A percentile compares a stretch with the other conserved stretches of the same genome.
These are phyloP conservation scores for Lophium mytilinum DNA, from an alignment of 495 filamentous ascomycete species.

Conservation along the genomic window DNA sequence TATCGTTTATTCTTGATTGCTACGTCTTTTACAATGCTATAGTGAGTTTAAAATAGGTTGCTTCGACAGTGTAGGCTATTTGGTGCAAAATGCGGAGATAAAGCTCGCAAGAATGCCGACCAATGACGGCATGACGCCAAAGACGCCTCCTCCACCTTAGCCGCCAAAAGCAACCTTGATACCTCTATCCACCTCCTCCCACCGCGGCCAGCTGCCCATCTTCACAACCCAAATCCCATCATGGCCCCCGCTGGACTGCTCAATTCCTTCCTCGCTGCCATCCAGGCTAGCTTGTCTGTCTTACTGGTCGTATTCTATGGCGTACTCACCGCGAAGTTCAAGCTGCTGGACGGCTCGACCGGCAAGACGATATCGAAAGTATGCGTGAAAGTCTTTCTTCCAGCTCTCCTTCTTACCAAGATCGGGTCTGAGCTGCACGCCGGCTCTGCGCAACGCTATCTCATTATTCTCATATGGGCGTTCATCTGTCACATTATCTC, in stretches of 20 bases:
- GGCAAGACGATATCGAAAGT: constrained; percentile 54
- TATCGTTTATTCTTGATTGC: too few species aligned
- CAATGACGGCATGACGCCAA: too few species aligned
- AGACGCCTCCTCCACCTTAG: too few species aligned
- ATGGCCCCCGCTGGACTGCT: constrained; percentile 17
- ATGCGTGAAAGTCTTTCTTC: constrained; percentile 60
- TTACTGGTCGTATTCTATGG: constrained; percentile 58
- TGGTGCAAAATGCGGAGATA: too few species aligned
- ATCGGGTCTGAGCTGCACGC: constrained; percentile 53
- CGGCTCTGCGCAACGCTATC: constrained; percentile 46
- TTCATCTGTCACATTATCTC: constrained; percentile 44
- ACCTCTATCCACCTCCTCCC: too few species aligned
- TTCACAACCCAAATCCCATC: neutral
- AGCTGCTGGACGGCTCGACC: constrained; percentile 43
- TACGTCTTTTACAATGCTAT: too few species aligned
- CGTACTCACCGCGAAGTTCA: constrained; percentile 44
- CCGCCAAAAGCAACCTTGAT: too few species aligned
- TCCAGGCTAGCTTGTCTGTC: constrained; percentile 61
- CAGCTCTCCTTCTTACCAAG: constrained; percentile 54
- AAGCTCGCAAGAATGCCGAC: too few species aligned
- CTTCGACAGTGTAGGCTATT: too few species aligned
- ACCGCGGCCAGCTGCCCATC: too few species aligned
- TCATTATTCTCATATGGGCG: constrained; percentile 49
- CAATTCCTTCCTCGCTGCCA: constrained; percentile 52
- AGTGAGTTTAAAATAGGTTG: too few species aligned